These are phyloP conservation scores for Hordeum vulgare DNA, from an alignment of 176 grass and related monocot genomes.

Conservation along the genomic window MorexV3_pseudomolecules_assembly NC_058519.1:615883545-615884044, in stretches of 20 bases:
- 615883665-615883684: slow-evolving; percentile 8
- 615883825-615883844: background rate
- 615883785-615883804: slow-evolving; percentile 9
- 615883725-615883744: background rate
- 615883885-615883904: background rate
- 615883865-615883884: background rate
- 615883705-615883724: background rate
- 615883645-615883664: background rate
- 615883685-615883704: background rate
- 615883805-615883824: slow-evolving; percentile 16
- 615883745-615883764: background rate
- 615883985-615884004: too few relatives aligned
- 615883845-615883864: background rate
- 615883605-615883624: background rate
- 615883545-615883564: background rate
- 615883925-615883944: background rate
- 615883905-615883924: background rate
- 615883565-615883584: background rate
- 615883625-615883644: background rate
- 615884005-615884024: too few relatives aligned
- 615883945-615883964: background rate
- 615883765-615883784: background rate
- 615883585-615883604: slow-evolving; percentile 3
- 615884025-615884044: too few relatives aligned
- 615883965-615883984: background rate